Conservation (phyloP, 441 rosid species). For the Aquilaria agallochum region DNA sequence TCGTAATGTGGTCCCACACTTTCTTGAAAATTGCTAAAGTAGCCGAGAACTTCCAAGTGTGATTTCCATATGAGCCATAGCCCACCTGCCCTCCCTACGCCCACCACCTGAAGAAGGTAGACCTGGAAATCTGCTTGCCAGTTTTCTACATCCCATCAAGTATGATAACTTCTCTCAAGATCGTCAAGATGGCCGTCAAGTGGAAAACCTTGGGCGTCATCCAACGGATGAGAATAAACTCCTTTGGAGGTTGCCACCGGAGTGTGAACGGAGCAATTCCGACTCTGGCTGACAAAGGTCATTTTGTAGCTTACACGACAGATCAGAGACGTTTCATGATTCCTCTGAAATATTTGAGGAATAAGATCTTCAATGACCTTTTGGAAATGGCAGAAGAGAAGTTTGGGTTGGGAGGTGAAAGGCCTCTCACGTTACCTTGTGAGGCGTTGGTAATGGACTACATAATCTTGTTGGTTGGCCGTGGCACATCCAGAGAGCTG, state of each 20-base stretch:
- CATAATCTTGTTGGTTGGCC: background rate
- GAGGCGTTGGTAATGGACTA: background rate
- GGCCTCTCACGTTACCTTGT: background rate
- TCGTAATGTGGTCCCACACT: no score
- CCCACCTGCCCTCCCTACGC: no score
- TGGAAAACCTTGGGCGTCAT: no score
- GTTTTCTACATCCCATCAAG: background rate
- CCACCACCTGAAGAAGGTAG: no score
- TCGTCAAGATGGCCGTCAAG: background rate
- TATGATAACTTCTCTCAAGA: background rate
- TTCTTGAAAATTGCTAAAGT: no score
- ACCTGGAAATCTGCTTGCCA: no score
- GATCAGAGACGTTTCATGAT: conserved; percentile 1
- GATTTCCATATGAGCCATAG: no score
- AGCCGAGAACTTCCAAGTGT: no score
- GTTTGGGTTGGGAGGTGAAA: background rate
- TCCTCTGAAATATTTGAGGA: background rate
- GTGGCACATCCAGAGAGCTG: background rate
- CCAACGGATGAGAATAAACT: background rate
- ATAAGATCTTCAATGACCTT: background rate
- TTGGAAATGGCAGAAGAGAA: conserved; percentile 5
- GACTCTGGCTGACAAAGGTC: background rate
- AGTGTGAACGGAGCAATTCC: background rate
- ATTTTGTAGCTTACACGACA: background rate
- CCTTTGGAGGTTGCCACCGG: no score